These are phyloP conservation scores for Coemansia pectinata DNA, from an alignment of 192 early-diverging fungal genomes.

Conservation along the genomic window DNA sequence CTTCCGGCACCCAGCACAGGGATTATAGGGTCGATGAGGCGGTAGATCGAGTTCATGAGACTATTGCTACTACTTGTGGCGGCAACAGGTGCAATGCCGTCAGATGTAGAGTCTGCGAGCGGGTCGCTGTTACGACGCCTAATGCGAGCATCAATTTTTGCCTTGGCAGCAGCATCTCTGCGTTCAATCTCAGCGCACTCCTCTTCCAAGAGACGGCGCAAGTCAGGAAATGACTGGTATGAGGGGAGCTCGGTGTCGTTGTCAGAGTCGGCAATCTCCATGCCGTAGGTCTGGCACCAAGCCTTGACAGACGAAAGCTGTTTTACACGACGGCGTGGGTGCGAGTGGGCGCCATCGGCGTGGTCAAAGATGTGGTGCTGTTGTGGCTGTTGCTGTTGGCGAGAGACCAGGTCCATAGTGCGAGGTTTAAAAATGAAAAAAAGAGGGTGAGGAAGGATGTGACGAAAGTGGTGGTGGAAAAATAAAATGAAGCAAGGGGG, in stretches of 20 bases:
- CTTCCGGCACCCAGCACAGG: conserved; percentile 20
- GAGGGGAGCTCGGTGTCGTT: conserved; percentile 30
- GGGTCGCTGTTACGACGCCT: conserved; percentile 48
- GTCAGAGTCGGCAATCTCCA: conserved; percentile 27
- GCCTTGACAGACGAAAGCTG: conserved; percentile 52
- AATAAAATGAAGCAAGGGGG: not conserved
- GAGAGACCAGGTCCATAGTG: not conserved
- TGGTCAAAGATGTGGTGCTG: conserved; percentile 2
- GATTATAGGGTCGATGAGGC: conserved; percentile 45
- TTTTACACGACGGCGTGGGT: conserved; percentile 34
- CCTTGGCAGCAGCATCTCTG: conserved; percentile 37
- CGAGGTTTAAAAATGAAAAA: not conserved
- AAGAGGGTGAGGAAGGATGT: not conserved
- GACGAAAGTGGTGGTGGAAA: not conserved
- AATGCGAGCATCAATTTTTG: conserved; percentile 29
- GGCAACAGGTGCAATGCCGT: not conserved
- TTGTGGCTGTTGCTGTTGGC: not conserved
- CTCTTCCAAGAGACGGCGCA: conserved; percentile 44
- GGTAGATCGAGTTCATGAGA: conserved; percentile 44
- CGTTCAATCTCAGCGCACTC: conserved; percentile 56
- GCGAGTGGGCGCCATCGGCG: conserved; percentile 5
- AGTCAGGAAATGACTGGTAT: conserved; percentile 52
- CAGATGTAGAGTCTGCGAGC: conserved; percentile 31
- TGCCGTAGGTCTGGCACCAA: conserved; percentile 44
- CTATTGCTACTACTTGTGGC: conserved; percentile 19